Evolutionary conservation across 179 eudicot species (phyloP), one percentile per base, ranked within the genome.

Genomic region (Actinidia chinensis): DNA sequence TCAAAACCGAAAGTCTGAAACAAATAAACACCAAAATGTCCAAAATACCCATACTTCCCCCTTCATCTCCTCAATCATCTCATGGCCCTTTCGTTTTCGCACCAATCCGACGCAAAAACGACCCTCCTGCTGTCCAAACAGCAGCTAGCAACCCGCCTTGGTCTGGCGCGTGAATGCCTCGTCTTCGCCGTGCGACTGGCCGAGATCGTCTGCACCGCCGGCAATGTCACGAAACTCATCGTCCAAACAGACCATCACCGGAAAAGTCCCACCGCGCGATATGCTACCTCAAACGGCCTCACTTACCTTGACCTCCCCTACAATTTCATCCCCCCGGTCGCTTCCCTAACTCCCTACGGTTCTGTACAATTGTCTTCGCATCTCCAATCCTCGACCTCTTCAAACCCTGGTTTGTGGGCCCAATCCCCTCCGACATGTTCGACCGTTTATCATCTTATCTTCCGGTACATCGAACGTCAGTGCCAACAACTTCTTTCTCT

Each of bases 401-500:
- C 3, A 77, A 79, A 33, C 93, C 93, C 82, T 59, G 25, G 51
- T 86, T 93, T 73, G 87, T 83, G 36, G 97, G 98, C 36, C 23
- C 72, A 15, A 51, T 94, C 71, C 97, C 97, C 42, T 82, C 76
- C 48, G 88, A 87, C 64, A 70, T n/a, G n/a, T n/a, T 91, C 11
- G 63, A 86, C 82, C 82, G 82, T 33, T 83, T 94, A 28, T 79
- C 88, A 6, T 74, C 88, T 4, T 64, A 44, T 12, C 88, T n/a
- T 94, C 8, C 78, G 68, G 40, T 58, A 71, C 69, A 77, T 95
- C 72, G 82, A n/a, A 86, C 33, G 79, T 95, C 50, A 80, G 88
- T 25, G 86, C 44, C 25, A 95, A 93, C 66, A 91, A 88, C 80
- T 90, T n/a, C n/a, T n/a, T n/a, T n/a, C n/a, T 95, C 88, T 79